Evolutionary conservation across 2,329 filamentous ascomycete genomes (phyloP).

Genomic region (Cadophora luteo-olivacea): DNA sequence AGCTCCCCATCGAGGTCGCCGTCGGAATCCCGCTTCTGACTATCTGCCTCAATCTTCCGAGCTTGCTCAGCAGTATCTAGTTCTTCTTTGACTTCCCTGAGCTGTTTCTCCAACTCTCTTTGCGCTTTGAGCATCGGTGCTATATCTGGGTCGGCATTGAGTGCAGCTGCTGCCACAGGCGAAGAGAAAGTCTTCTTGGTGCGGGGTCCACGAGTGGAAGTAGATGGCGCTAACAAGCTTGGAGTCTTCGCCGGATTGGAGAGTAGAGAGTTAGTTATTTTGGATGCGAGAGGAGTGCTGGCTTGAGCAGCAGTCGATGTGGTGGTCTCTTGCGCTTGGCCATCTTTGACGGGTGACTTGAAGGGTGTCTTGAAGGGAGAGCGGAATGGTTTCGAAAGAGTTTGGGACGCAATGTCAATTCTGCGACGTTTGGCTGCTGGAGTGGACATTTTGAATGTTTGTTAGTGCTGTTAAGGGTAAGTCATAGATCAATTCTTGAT

Average conservation of each 20-base stretch:
- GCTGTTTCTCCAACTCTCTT: constrained; percentile 44
- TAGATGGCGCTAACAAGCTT: constrained; percentile 16
- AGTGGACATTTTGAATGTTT: constrained; percentile 49
- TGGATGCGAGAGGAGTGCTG: constrained; percentile 16
- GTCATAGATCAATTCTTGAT: constrained; percentile 35
- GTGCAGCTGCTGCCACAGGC: constrained; percentile 45
- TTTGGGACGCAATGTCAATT: constrained; percentile 61
- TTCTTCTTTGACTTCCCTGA: constrained; percentile 45
- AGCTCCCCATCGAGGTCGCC: constrained; percentile 64
- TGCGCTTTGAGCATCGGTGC: constrained; percentile 42
- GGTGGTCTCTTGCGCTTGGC: constrained; percentile 10
- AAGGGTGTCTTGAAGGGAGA: constrained; percentile 65
- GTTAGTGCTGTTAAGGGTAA: constrained; percentile 41
- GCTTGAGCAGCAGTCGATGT: not conserved
- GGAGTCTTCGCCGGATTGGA: constrained; percentile 19
- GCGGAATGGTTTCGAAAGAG: constrained; percentile 73
- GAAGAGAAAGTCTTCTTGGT: constrained; percentile 37
- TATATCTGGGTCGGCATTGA: constrained; percentile 43
- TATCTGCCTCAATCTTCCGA: constrained; percentile 52
- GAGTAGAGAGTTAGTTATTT: constrained; percentile 27
- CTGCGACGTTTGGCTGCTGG: constrained; percentile 68
- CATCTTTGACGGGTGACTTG: constrained; percentile 34
- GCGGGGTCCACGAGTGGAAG: constrained; percentile 22
- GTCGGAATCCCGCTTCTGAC: constrained; percentile 46
- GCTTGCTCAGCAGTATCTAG: constrained; percentile 61